These are phyloP conservation scores for Acephala macrosclerotiorum DNA, from an alignment of 2,329 filamentous ascomycete genomes.

Conservation along the genomic window DNA sequence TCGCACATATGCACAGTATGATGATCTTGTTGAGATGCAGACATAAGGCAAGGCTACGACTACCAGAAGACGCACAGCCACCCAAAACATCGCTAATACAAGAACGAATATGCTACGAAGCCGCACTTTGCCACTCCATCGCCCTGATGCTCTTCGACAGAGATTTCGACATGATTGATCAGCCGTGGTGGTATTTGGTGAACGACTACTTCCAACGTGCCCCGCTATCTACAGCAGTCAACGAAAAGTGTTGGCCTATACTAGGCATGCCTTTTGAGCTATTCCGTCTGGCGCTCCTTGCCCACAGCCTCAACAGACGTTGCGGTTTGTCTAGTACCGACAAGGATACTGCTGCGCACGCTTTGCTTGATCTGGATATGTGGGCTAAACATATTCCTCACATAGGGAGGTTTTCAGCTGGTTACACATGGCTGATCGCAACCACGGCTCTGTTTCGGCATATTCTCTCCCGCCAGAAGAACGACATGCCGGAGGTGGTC, in stretches of 20 bases:
- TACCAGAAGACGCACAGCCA: background rate
- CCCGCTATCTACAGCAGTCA: background rate
- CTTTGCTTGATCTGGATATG: background rate
- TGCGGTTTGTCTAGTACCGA: background rate
- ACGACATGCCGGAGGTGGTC: background rate
- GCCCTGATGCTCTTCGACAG: conserved; percentile 15
- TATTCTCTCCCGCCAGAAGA: background rate
- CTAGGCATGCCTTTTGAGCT: conserved; percentile 15
- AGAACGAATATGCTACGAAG: conserved; percentile 20
- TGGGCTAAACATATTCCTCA: background rate
- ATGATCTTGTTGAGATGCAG: conserved; percentile 16
- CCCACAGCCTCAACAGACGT: background rate
- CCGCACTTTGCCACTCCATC: conserved; percentile 8
- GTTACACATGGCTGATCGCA: conserved; percentile 8
- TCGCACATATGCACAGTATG: background rate
- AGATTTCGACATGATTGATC: conserved; percentile 10
- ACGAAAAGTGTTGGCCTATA: conserved; percentile 13
- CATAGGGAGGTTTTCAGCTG: background rate
- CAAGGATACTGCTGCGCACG: background rate
- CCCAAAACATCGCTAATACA: background rate
- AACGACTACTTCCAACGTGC: conserved; percentile 6
- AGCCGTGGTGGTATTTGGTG: conserved; percentile 9
- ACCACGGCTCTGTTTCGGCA: conserved; percentile 3
- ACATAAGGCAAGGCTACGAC: background rate
- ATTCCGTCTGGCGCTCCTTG: conserved; percentile 6